Base-by-base conservation (phyloP, 1,284 basidiomycete genomes). In the Cutaneotrichosporon sp. region DNA sequence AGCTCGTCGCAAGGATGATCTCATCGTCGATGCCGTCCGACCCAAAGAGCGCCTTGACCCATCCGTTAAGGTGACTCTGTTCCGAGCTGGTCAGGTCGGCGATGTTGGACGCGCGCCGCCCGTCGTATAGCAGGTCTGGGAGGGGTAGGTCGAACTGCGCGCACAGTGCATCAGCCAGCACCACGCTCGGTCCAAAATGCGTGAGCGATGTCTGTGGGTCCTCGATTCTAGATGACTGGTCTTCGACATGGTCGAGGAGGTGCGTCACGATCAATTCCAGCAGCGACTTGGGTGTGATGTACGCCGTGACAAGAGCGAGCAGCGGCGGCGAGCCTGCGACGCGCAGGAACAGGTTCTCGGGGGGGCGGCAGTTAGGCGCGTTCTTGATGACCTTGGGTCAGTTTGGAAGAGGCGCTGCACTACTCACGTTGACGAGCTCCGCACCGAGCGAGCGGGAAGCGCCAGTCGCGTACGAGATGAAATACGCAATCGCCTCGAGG, bases 21-120 rank as follows among this genome's bases (percentile, higher is more conserved):
- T 80, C 75, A 58, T 81, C 80, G 50, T 80, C 78, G 53, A 81
- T 81, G 26, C 80, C 80, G 56, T 79, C 76, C 4, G 78, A 74
- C 18, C 80, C 79, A 65, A 80, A 76, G 36, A 81, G 66, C 8
- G 80, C 80, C 49, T 78, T 76, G 42, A 78, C 70, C 80, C 80
- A 81, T 22, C 76, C 76, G 58, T 76, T 76, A 51, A 79, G 52
- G 49, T 70, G 76, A 1, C 69, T 67, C 5, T 78, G 73, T 6
- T 70, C 69, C 0, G 65, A 46, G 4, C 32, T 11, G 58, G 22
- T 40, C 16, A 84, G 66, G 26, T 75, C 71, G 0, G 69, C 62
- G 1, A 82, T 68, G 8, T 71, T 58, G 1, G 71, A 63, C 2
- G 76, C 75, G 7, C 73, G 71, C 9, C 81, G 69, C 2, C 75